A percentile compares a stretch with the other conserved stretches of the same genome.
Evolutionary conservation across 2,329 filamentous ascomycete genomes (phyloP).

Genomic region (Penicillium expansum): DNA sequence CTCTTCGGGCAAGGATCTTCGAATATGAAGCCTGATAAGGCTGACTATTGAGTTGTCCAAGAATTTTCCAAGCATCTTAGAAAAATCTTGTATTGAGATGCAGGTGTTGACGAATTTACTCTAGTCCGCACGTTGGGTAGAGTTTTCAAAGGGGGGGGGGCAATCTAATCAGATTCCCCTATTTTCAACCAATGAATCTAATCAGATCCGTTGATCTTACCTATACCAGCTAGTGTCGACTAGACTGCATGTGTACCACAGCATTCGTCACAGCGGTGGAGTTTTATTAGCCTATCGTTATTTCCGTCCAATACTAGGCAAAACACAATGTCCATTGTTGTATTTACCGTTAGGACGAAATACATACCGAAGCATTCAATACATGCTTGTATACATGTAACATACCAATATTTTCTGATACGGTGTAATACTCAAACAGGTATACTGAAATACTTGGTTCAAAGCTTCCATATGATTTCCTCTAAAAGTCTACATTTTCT

Average conservation of each 20-base stretch:
- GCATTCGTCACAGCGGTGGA: not conserved
- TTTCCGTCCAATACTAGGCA: not conserved
- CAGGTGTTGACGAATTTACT: not conserved
- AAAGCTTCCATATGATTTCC: not conserved
- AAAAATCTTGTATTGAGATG: not conserved
- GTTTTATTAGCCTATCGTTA: not conserved
- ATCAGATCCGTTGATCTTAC: constrained; percentile 22
- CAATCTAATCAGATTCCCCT: constrained; percentile 14
- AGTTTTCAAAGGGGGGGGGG: constrained; percentile 3
- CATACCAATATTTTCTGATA: not conserved
- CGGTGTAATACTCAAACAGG: not conserved
- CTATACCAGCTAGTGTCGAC: not conserved
- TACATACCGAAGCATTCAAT: not conserved
- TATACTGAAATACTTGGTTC: not conserved
- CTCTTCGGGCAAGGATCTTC: not conserved
- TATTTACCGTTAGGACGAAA: not conserved
- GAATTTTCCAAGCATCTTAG: not conserved
- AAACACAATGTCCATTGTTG: not conserved
- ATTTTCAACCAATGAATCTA: constrained; percentile 21
- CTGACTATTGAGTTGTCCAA: not conserved
- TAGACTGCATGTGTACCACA: not conserved
- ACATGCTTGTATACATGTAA: not conserved
- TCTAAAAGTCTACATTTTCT: not conserved
- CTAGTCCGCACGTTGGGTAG: not conserved
- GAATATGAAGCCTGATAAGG: not conserved